Evolutionary conservation across 768 basidiomycete species (phyloP), one percentile per base, ranked within the genome.

Genomic region (Macrocybe gigantea): DNA sequence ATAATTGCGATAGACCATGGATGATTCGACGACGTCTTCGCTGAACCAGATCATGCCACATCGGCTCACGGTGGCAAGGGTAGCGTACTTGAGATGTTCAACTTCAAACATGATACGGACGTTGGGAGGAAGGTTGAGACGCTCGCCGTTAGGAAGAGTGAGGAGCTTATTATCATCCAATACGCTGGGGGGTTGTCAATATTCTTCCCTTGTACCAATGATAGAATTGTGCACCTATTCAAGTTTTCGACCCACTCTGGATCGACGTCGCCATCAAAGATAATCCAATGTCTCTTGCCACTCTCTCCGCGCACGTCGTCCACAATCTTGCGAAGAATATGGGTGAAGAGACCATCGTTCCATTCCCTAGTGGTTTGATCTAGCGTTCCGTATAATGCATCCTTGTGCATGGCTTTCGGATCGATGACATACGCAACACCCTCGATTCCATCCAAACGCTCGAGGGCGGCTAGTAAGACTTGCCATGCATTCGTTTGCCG

Each of bases 31-130:
- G 41, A 96, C 83, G 54, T 97, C 93, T 49, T 97, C 93, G 62
- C 93, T 97, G 72, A 99, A 99, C 96, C 96, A 99, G 57, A 99
- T 95, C 96, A 99, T 99, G 63, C 96, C 96, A 60, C 96, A 99
- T 48, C 96, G 94, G 80, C 93, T 96, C 74, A 99, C 96, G 29
- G 96, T 99, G 11, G 96, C 96, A 46, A 88, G 82, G 3, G 96
- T 99, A 0, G 96, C 96, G 64, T 95, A 99, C 58, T 85, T 88
- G 55, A 99, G 79, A 64, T 96, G 93, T 63, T 98, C 96, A 48
- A 98, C 96, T 64, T 99, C 96, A 63, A 99, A 98, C 93, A 99
- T 95, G 65, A 99, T 94, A 46, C 96, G 86, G 15, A 99, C 93
- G 60, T 98, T 98, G 3, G 92, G 80, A 1, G 96, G 96, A 22